Base-by-base conservation (phyloP, 2,329 filamentous ascomycete genomes). In the Aureobasidium zeae region DNA sequence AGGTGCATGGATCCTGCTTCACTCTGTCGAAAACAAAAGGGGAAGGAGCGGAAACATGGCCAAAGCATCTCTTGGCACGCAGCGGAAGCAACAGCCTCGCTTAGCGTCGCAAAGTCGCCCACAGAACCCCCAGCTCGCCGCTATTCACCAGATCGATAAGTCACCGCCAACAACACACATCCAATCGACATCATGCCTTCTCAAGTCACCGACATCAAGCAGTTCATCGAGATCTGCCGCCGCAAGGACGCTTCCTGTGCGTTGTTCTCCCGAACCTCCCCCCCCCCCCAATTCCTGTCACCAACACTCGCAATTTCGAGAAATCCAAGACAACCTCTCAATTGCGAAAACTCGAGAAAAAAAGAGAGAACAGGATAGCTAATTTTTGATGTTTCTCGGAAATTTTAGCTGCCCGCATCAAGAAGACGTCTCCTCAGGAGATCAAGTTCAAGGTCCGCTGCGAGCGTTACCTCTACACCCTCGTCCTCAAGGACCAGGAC, bases 361-460 rank as follows among this genome's bases (percentile, higher is more conserved):
- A 20, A 31, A 16, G 10, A 20, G 22, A 38, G 16, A 38, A 45
- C 1, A 3, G 8, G 28, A 19, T 8, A 20, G 26, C 28, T 37
- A 46, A 24, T 47, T 37, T 49, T 43, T 42, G 28, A 21, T 44
- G 38, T 6, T 25, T 25, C 22, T 6, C 22, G 22, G 11, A 25
- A 25, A 13, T 37, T 15, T 54, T 53, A 72, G 69, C 70, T 51
- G 70, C 69, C 51, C 64, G 68, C 57, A 70, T 73, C 62, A 72
- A 96, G 87, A 91, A 93, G 79, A 94, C 82, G 81, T 83, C 81
- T 72, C 74, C 75, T 65, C 78, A 82, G 68, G 82, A 89, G 77
- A 88, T 91, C 82, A 98, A 98, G 84, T 96, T 98, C 87, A 98
- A 98, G 86, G 89, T 98, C 79, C 86, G 91, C 71, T 96, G 91